Conservation (phyloP, 2,329 filamentous ascomycete species). For the Fusarium sp. region DNA sequence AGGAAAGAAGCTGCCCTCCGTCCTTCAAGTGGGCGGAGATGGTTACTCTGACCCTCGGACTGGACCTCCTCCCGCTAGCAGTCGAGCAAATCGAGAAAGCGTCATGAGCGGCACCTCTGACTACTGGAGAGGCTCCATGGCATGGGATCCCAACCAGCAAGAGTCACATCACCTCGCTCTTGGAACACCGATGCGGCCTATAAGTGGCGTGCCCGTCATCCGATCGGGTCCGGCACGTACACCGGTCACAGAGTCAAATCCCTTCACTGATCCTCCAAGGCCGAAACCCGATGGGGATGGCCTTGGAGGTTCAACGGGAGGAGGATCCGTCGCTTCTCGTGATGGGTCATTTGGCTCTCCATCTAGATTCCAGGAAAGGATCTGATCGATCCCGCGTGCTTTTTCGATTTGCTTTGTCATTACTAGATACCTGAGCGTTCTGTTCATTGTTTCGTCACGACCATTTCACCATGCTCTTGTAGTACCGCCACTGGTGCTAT, state of each 20-base stretch:
- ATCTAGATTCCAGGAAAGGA: conserved; percentile 47
- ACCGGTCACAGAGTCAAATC: conserved; percentile 66
- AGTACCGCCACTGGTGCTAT: conserved; percentile 5
- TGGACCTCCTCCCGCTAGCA: background rate
- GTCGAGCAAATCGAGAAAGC: conserved; percentile 49
- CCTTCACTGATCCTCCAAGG: conserved; percentile 55
- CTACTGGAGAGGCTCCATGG: conserved; percentile 65
- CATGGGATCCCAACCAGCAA: conserved; percentile 52
- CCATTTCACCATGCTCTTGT: conserved; percentile 21
- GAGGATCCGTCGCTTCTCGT: conserved; percentile 31
- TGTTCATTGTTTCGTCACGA: conserved; percentile 42
- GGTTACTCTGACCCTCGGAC: conserved; percentile 64
- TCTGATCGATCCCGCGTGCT: conserved; percentile 27
- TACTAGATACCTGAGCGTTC: conserved; percentile 43
- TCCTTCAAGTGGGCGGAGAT: conserved; percentile 70
- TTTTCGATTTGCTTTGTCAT: conserved; percentile 21
- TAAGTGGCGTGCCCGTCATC: conserved; percentile 70
- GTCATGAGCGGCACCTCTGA: conserved; percentile 62
- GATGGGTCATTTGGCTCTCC: conserved; percentile 44
- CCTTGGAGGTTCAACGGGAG: conserved; percentile 39
- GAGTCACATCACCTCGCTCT: conserved; percentile 60
- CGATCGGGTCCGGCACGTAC: conserved; percentile 74
- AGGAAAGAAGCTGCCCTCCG: conserved; percentile 72
- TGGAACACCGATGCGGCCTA: conserved; percentile 68
- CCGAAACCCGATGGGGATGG: conserved; percentile 43